Evolutionary conservation across 345 rosid genomes (phyloP).

Genomic region (Tarenaya hassleriana): DNA sequence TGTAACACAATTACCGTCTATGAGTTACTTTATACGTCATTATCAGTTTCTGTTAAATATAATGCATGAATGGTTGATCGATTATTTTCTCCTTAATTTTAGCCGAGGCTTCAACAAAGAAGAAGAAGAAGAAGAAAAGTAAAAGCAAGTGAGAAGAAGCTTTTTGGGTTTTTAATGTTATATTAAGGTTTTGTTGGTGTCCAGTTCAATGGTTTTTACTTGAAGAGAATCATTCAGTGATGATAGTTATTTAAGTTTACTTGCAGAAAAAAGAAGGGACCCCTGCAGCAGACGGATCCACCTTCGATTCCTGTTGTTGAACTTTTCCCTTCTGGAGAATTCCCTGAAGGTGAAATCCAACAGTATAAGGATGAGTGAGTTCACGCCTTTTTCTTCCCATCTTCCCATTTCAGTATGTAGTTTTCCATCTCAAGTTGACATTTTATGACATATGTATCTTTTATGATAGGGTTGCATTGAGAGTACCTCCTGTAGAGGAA

Average conservation of each 20-base stretch:
- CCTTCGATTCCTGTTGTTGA: conserved; percentile 68
- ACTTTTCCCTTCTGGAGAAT: conserved; percentile 89
- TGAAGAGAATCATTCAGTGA: conserved; percentile 1
- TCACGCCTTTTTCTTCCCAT: neutral
- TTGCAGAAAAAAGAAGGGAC: conserved; percentile 79
- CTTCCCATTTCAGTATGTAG: too few species aligned
- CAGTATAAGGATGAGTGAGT: conserved; percentile 93
- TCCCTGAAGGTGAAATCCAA: conserved; percentile 98
- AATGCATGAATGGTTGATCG: neutral
- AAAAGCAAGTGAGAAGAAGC: conserved; percentile 78
- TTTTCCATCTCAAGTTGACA: too few species aligned
- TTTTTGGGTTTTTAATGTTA: conserved; percentile 14
- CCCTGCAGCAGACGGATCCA: conserved; percentile 71
- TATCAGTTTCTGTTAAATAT: neutral
- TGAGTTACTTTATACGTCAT: conserved; percentile 8
- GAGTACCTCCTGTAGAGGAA: too few species aligned
- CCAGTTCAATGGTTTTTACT: too few species aligned
- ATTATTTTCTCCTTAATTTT: neutral
- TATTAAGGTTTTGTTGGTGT: conserved; percentile 2
- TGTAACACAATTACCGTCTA: too few species aligned
- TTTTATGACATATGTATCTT: too few species aligned
- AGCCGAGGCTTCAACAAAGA: conserved; percentile 66
- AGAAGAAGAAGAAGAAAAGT: conserved; percentile 95
- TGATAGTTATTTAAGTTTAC: conserved; percentile 14
- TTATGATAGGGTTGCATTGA: too few species aligned